Evolutionary conservation across 2,329 filamentous ascomycete species (phyloP), one percentile per base, ranked within the genome.

Genomic region (Tolypocladium tropicale): DNA sequence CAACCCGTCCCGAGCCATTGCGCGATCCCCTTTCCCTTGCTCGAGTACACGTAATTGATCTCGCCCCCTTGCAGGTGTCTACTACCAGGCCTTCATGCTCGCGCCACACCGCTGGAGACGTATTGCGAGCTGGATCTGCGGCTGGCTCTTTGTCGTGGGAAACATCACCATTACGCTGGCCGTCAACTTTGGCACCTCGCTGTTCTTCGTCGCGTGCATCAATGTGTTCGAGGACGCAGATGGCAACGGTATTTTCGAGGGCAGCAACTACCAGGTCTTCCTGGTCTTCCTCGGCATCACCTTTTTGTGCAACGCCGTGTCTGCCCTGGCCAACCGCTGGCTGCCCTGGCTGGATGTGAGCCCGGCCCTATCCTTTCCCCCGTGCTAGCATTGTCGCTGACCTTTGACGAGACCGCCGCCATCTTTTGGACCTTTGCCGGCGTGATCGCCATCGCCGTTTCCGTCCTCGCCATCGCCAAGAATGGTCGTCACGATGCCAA

Each of bases 81-180:
- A 91, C 73, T 90, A 89, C 69, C 86, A 89, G 73, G 85, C 86
- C 6, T 90, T 87, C 66, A 89, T 89, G 82, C 79, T 91, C 16
- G 79, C 86, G 0, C 78, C 84, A 21, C 68, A 78, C 30, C 70
- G 69, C 18, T 86, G 81, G 72, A 83, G 86, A 54, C 80, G 78
- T 46, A 72, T 87, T 18, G 76, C 85, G 18, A 84, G 84, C 34
- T 90, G 85, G 82, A 81, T 88, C 58, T 87, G 84, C 61, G 87
- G 87, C 58, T 91, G 87, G 87, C 76, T 86, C 25, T 91, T 88
- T 67, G 80, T 89, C 21, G 83, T 90, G 53, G 89, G 89, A 57
- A 91, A 91, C 72, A 86, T 90, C 68, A 90, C 86, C 61, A 92
- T 92, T 62, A 90, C 88, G 0, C 76, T 90, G n/a, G 81, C 86